A percentile compares a stretch with the other conserved stretches of the same genome.
Conservation (phyloP, 2,329 filamentous ascomycete species). For the Phaeosphaeriaceae sp. region DNA sequence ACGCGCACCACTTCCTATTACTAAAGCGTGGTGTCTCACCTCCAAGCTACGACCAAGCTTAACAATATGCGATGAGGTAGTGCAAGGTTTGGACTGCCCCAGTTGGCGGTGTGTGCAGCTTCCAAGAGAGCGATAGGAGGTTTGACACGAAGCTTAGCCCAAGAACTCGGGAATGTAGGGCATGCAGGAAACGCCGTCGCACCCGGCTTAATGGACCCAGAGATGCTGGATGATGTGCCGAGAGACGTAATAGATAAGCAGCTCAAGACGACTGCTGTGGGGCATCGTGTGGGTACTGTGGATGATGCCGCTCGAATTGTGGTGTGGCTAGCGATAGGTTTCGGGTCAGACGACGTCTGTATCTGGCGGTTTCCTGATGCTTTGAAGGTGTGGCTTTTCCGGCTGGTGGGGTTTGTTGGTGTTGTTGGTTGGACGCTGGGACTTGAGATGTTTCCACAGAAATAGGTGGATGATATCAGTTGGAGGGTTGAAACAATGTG, state of each 20-base stretch:
- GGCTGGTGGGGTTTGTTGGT: constrained; percentile 2
- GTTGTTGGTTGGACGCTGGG: constrained; percentile 29
- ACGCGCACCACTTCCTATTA: constrained; percentile 60
- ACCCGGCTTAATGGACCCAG: constrained; percentile 65
- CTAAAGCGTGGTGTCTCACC: constrained; percentile 60
- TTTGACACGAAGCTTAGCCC: constrained; percentile 64
- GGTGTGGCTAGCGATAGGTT: constrained; percentile 58
- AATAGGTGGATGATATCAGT: constrained; percentile 4
- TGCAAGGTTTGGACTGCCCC: constrained; percentile 55
- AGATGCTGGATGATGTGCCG: constrained; percentile 63
- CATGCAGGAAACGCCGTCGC: constrained; percentile 68
- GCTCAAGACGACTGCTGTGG: constrained; percentile 58
- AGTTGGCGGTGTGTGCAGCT: constrained; percentile 60
- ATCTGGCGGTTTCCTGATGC: constrained; percentile 56
- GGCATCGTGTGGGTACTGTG: constrained; percentile 57
- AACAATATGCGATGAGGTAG: constrained; percentile 66
- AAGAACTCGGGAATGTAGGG: constrained; percentile 62
- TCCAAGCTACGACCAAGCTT: constrained; percentile 58
- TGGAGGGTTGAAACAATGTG: no score
- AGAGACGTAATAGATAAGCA: constrained; percentile 58
- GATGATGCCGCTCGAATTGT: constrained; percentile 65
- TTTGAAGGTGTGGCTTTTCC: constrained; percentile 17
- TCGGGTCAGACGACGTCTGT: constrained; percentile 63
- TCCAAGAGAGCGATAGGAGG: constrained; percentile 67
- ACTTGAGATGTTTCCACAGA: constrained; percentile 38